Percentiles rank a stretch among this genome's conserved stretches.
These are phyloP conservation scores for Neonectria coccinea DNA, from an alignment of 2,329 filamentous ascomycete genomes.

Conservation along the genomic window DNA sequence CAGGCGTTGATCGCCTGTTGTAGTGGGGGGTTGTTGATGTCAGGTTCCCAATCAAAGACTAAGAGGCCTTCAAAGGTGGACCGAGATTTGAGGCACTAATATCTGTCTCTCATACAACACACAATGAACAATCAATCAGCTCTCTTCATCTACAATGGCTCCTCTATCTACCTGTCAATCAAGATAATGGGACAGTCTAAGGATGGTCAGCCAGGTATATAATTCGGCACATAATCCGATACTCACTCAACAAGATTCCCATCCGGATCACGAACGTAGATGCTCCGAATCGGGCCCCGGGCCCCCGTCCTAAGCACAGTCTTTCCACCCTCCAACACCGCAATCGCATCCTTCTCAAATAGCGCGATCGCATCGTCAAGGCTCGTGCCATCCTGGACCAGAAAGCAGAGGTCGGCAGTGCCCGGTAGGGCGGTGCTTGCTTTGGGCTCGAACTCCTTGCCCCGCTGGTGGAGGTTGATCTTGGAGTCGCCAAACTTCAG, in stretches of 20 bases:
- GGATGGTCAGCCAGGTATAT: neutral
- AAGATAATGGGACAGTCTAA: neutral
- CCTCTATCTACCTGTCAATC: neutral
- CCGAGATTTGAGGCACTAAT: neutral
- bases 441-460: conserved; percentile 71
- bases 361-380: conserved; percentile 59
- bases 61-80: neutral
- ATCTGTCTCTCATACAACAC: neutral
- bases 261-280: conserved; percentile 72
- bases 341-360: conserved; percentile 57
- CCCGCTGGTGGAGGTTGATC: conserved; percentile 70
- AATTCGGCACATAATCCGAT: neutral
- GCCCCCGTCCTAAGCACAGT: conserved; percentile 69
- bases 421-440: conserved; percentile 65
- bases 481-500: conserved; percentile 69
- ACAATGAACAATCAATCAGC: neutral
- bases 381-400: conserved; percentile 59
- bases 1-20: conserved; percentile 19
- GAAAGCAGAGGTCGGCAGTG: conserved; percentile 70
- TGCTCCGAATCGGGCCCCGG: conserved; percentile 63
- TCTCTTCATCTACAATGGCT: conserved; percentile 1
- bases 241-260: conserved; percentile 72
- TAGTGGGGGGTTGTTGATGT: conserved; percentile 9
- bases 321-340: conserved; percentile 62
- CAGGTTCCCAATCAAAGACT: neutral